These are phyloP conservation scores for Yarrowia sp. DNA, from an alignment of 805 yeast genomes.

Conservation along the genomic window DNA sequence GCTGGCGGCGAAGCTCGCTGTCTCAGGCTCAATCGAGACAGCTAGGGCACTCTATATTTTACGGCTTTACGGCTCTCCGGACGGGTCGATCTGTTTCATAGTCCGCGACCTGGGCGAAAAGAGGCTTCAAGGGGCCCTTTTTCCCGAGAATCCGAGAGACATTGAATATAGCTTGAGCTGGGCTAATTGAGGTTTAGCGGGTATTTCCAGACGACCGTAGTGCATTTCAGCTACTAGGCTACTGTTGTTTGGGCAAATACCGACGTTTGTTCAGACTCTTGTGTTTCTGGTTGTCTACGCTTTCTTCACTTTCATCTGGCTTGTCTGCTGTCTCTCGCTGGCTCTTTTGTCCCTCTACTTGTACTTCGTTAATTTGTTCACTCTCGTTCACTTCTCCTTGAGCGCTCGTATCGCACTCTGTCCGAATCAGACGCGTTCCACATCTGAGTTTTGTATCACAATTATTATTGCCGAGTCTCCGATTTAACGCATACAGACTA, in stretches of 20 bases:
- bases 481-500: constrained; percentile 27
- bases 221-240: background rate
- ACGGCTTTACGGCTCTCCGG: background rate
- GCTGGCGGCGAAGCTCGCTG: background rate
- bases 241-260: no score
- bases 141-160: constrained; percentile 8
- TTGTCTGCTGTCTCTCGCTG: no score
- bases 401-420: no score
- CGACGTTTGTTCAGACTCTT: no score
- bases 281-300: no score
- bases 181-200: background rate
- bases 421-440: no score
- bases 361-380: no score
- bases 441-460: constrained; percentile 15
- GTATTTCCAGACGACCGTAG: background rate
- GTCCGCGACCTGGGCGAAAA: background rate
- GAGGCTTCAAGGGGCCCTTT: background rate
- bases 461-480: constrained; percentile 36
- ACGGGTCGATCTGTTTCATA: constrained; percentile 10
- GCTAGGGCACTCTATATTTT: background rate
- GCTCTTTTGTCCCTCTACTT: no score
- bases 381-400: no score
- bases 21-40: background rate
- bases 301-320: no score
- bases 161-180: background rate